Conservation (phyloP, 768 basidiomycete genomes). For the Leccinum longicurvipes region DNA sequence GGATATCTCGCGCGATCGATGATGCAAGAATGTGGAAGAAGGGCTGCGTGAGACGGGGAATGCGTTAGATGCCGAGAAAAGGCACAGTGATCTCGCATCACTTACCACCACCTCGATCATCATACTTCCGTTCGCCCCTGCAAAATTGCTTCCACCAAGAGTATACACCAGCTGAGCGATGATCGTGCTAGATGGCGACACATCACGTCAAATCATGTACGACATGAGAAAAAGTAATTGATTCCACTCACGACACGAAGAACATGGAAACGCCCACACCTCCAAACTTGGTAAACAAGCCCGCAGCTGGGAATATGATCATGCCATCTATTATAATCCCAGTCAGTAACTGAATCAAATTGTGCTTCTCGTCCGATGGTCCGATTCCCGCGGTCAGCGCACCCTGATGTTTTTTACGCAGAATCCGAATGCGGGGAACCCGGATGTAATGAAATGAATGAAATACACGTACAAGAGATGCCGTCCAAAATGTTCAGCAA, state of each 20-base stretch:
- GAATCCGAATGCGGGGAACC: neutral
- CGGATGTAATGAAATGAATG: neutral
- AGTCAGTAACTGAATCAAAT: constrained; percentile 4
- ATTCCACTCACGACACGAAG: constrained; percentile 65
- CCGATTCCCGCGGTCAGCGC: neutral
- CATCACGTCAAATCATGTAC: neutral
- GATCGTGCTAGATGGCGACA: constrained; percentile 47
- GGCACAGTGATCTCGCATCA: constrained; percentile 21
- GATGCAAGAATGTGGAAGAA: constrained; percentile 93
- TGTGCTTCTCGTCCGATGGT: neutral
- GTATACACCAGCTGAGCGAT: constrained; percentile 84
- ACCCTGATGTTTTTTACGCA: constrained; percentile 6
- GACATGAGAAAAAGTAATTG: neutral
- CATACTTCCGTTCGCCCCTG: constrained; percentile 90
- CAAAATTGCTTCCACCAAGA: constrained; percentile 83
- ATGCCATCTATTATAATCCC: constrained; percentile 65
- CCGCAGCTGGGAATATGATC: constrained; percentile 88
- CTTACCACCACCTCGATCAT: constrained; percentile 97
- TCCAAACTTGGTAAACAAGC: constrained; percentile 77
- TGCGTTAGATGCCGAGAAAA: neutral
- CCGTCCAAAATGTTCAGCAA: constrained; percentile 92
- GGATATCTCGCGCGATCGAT: constrained; percentile 64
- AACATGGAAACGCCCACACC: constrained; percentile 95
- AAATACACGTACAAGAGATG: constrained; percentile 67
- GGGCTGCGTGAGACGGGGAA: constrained; percentile 46